A percentile compares a stretch with the other conserved stretches of the same genome.
These are phyloP conservation scores for Prunella vulgaris DNA, from an alignment of 257 asterid genomes.

Conservation along the genomic window DNA sequence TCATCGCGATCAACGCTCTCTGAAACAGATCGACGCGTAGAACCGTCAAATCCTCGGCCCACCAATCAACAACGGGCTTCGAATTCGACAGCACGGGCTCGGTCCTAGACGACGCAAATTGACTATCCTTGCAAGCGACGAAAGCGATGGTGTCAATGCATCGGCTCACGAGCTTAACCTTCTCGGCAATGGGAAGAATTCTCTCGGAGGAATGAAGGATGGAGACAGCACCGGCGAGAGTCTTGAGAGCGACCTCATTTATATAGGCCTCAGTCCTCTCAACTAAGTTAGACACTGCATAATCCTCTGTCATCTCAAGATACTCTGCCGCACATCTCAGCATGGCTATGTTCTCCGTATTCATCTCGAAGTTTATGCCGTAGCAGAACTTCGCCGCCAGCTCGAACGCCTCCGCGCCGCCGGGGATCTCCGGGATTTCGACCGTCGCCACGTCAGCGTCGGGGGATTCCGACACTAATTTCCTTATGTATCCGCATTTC, in stretches of 20 bases:
- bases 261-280: constrained; percentile 59
- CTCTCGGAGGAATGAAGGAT: constrained; percentile 57
- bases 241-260: constrained; percentile 67
- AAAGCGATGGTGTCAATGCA: constrained; percentile 69
- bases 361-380: constrained; percentile 73
- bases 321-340: constrained; percentile 68
- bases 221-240: constrained; percentile 69
- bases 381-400: constrained; percentile 86
- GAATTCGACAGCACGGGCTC: background rate
- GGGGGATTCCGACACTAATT: constrained; percentile 43
- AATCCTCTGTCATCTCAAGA: constrained; percentile 91
- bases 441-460: constrained; percentile 40
- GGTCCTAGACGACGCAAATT: constrained; percentile 28
- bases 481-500: constrained; percentile 73
- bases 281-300: constrained; percentile 54
- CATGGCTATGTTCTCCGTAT: constrained; percentile 63
- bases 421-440: constrained; percentile 67
- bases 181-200: constrained; percentile 65
- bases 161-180: constrained; percentile 63
- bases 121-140: constrained; percentile 67
- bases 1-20: constrained; percentile 71
- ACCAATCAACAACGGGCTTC: constrained; percentile 66
- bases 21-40: constrained; percentile 76
- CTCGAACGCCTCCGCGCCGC: constrained; percentile 82
- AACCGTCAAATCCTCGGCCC: constrained; percentile 77